Evolutionary conservation across 129 eudicot species (phyloP).

Genomic region (Kitagawia praeruptora): DNA sequence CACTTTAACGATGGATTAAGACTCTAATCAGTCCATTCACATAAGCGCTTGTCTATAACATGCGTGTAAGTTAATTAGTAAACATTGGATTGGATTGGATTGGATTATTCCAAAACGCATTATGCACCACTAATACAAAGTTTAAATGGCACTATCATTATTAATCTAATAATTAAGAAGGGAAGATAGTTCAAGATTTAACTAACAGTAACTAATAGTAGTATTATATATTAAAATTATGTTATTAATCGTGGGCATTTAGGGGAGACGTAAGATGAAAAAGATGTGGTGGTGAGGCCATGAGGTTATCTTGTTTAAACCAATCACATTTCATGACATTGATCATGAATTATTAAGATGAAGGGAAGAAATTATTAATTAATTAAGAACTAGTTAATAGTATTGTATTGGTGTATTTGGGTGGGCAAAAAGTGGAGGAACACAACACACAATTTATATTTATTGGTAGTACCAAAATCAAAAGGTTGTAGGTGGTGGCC

Average conservation of each 20-base stretch:
- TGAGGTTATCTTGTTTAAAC: conserved; percentile 13
- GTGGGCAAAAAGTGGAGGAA: conserved; percentile 4
- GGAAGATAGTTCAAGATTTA: background rate
- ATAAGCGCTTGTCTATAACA: conserved; percentile 1
- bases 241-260: background rate
- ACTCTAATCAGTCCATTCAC: background rate
- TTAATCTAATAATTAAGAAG: background rate
- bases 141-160: background rate
- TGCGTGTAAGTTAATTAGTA: background rate
- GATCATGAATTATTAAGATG: background rate
- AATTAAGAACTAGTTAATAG: background rate
- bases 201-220: background rate
- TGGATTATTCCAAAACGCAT: conserved; percentile 2
- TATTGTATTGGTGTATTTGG: background rate
- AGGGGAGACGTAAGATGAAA: background rate
- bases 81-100: background rate
- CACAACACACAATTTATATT: background rate
- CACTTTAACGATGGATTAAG: background rate
- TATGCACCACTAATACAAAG: background rate
- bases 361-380: background rate
- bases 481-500: background rate
- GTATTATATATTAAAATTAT: background rate
- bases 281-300: conserved; percentile 4
- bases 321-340: background rate
- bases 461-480: background rate